Conservation (phyloP, 495 filamentous ascomycete genomes). For the Durotheca rogersii region DNA sequence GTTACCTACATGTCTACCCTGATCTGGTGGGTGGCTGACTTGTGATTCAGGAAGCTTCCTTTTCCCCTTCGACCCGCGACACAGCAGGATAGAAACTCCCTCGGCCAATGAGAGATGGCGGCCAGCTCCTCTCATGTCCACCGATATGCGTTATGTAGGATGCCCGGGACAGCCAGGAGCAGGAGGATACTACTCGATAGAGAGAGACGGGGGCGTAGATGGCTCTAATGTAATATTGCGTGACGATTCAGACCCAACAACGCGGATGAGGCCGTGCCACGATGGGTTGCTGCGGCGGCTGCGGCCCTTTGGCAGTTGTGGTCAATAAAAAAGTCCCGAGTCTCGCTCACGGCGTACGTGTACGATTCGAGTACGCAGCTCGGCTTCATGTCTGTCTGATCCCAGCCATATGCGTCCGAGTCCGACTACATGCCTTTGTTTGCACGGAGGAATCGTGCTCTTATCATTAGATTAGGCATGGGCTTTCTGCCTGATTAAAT, state of each 20-base stretch:
- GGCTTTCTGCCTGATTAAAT: conserved; percentile 18
- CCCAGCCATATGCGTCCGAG: conserved; percentile 17
- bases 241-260: conserved; percentile 34
- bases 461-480: conserved; percentile 13
- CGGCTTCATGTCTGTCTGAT: conserved; percentile 17
- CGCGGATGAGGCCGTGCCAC: conserved; percentile 33
- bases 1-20: conserved; percentile 29
- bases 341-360: conserved; percentile 25
- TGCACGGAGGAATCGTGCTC: conserved; percentile 8
- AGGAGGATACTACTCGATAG: conserved; percentile 8
- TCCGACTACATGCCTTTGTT: conserved; percentile 15
- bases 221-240: conserved; percentile 18
- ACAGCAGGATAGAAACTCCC: conserved; percentile 2
- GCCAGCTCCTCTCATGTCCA: background rate
- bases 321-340: conserved; percentile 25
- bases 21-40: conserved; percentile 17
- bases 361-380: conserved; percentile 25
- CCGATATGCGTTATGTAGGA: conserved; percentile 4
- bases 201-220: conserved; percentile 6
- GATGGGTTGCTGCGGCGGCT: conserved; percentile 26
- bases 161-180: conserved; percentile 8
- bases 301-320: conserved; percentile 21
- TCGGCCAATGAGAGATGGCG: conserved; percentile 5
- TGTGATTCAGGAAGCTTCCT: conserved; percentile 1
- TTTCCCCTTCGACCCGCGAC: conserved; percentile 20